Base-by-base conservation (phyloP, 1,284 basidiomycete species). In the Fistulina hepatica region DNA sequence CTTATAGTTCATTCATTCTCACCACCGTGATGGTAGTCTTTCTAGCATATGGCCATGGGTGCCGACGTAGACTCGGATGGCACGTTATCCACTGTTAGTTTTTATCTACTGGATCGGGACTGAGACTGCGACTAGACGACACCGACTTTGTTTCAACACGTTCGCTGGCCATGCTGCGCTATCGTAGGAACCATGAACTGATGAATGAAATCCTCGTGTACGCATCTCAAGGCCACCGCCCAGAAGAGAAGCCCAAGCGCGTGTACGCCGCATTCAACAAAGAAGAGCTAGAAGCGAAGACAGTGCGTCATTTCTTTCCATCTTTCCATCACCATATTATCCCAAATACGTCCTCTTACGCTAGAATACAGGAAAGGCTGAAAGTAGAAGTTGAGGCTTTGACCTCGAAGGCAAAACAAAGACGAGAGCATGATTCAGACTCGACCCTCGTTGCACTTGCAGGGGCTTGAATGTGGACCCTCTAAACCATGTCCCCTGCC, bases 191-290 rank as follows among this genome's bases (percentile, higher is more conserved):
- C 50, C 81, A 86, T 47, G 83, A 85, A 36, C 63, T 77, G 46
- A 84, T 86, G 80, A 78, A 80, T 49, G 79, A 81, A 33, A 76
- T 88, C 1, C 86, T 88, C 54, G 67, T 64, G 49, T 65, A 69
- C 44, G 81, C 82, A 15, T 77, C 77, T n/a, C n/a, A n/a, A n/a
- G n/a, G n/a, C n/a, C n/a, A n/a, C n/a, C n/a, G n/a, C n/a, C 40
- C 69, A 67, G 50, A 59, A 62, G 27, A 56, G 5, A 51, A 58
- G 2, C 52, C 63, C 0, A 53, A 55, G 11, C 54, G 62, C 0
- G 65, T 75, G 4, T 82, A 73, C 47, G 68, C 73, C 2, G 69
- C 73, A 33, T 81, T 82, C 52, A 61, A 76, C 48, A 61, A 69
- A 41, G 47, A 60, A 6, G 76, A 81, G 9, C 51, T 85, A 8